Evolutionary conservation across 306 rosid species (phyloP), one percentile per base, ranked within the genome.

Genomic region (Morella rubra): DNA sequence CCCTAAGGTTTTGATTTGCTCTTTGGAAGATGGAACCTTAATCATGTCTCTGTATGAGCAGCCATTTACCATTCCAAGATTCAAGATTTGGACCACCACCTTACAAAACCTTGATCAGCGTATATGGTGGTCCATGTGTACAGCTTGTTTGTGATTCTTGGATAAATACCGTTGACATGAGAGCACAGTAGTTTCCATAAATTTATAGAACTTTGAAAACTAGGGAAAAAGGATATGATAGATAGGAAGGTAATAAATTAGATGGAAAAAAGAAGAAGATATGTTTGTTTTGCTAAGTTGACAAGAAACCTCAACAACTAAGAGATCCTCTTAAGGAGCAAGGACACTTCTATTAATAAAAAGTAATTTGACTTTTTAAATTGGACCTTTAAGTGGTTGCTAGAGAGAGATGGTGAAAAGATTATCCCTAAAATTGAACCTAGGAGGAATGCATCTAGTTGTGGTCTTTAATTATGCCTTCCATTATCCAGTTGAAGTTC

Each of bases 41-140:
- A 88, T 95, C 80, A 81, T 51, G 79, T 80, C 97, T 74, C 87
- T 95, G 71, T 92, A 60, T 80, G 96, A 95, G 81, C 96, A 85
- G 76, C 79, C 87, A 76, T 65, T 74, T 69, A 52, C 89, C 9
- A 56, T 88, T 82, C 91, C 96, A 61, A 86, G 87, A 73, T 78
- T 81, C 80, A 84, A 84, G 86, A 86, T 95, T 89, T 74, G 99
- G 99, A 65, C 93, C 96, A 64, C 99, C 99, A 0, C 99, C 99
- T 18, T 95, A 95, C 81, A 92, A 86, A 86, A 91, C 97, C 20
- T 84, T 95, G 89, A 89, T 95, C 86, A 89, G 80, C 41, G 91
- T 95, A 69, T 95, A 95, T 79, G 99, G 99, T 44, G 97, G 99
- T 73, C 99, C 99, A 11, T 41, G 96, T 42, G 97, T 92, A 70